A percentile compares a stretch with the other conserved stretches of the same genome.
Evolutionary conservation across 768 basidiomycete genomes (phyloP).

Genomic region (Rossbeevera mucosa): DNA sequence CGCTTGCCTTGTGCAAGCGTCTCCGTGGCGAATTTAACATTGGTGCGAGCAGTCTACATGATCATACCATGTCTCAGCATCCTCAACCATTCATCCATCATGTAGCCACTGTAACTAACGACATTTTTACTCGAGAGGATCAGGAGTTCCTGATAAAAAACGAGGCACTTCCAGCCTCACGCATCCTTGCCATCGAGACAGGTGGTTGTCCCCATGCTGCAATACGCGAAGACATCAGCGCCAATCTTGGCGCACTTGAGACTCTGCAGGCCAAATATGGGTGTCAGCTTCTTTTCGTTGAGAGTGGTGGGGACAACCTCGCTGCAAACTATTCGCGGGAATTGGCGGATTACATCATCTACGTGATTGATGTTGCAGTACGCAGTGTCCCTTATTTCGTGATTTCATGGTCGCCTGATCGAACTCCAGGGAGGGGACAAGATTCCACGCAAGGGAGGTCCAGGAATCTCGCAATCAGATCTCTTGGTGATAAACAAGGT

Average conservation of each 20-base stretch:
- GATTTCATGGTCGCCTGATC: constrained; percentile 1
- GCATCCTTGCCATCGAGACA: constrained; percentile 95
- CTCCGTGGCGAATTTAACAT: constrained; percentile 86
- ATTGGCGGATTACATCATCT: constrained; percentile 95
- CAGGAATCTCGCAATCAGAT: constrained; percentile 95
- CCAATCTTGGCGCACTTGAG: constrained; percentile 94
- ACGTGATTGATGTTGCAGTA: constrained; percentile 84
- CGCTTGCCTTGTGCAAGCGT: constrained; percentile 81
- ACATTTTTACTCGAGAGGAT: constrained; percentile 97
- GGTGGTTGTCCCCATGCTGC: constrained; percentile 98
- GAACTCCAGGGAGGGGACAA: constrained; percentile 89
- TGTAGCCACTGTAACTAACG: constrained; percentile 96
- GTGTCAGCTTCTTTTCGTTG: constrained; percentile 90
- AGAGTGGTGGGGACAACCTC: constrained; percentile 95
- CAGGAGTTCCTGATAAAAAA: constrained; percentile 96
- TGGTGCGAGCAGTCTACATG: constrained; percentile 45
- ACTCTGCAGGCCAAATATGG: constrained; percentile 86
- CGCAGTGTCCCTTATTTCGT: constrained; percentile 20
- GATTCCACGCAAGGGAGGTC: constrained; percentile 96
- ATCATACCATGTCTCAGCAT: constrained; percentile 1
- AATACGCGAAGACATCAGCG: constrained; percentile 96
- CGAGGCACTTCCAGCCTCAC: constrained; percentile 74
- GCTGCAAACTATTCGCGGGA: constrained; percentile 97
- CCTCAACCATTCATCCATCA: constrained; percentile 6
- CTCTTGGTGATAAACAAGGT: constrained; percentile 95